phyloP scores from a whole-genome alignment of 2,329 filamentous ascomycete genomes.

The Curvularia sp. region DNA sequence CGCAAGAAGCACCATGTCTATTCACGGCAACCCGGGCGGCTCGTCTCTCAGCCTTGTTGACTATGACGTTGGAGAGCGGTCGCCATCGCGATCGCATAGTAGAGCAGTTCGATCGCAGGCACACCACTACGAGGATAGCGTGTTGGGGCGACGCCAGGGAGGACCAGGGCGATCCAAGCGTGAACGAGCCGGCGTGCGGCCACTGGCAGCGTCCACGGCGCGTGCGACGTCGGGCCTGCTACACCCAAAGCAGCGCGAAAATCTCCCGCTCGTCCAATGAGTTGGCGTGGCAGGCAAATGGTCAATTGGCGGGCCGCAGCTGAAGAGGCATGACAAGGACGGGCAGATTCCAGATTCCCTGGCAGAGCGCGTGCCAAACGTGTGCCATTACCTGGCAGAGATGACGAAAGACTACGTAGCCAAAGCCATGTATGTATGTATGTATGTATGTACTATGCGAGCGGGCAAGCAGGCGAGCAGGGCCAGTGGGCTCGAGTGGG shows the following conservation, averaged over 20 bases:
- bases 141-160: constrained; percentile 37
- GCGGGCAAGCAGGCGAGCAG: neutral
- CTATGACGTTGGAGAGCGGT: constrained; percentile 43
- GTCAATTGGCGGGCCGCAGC: constrained; percentile 31
- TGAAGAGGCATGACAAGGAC: constrained; percentile 23
- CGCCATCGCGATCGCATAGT: constrained; percentile 40
- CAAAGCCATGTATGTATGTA: neutral
- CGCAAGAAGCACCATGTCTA: constrained; percentile 11
- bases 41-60: constrained; percentile 32
- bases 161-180: constrained; percentile 40
- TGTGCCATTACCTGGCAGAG: constrained; percentile 27
- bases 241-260: constrained; percentile 39
- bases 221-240: constrained; percentile 41
- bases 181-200: constrained; percentile 41
- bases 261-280: constrained; percentile 43
- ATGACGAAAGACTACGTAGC: constrained; percentile 42
- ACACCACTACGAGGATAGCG: constrained; percentile 32
- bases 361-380: constrained; percentile 36
- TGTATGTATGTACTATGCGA: constrained; percentile 1
- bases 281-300: constrained; percentile 28
- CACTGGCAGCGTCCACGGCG: constrained; percentile 27
- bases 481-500: neutral
- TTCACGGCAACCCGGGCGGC: constrained; percentile 35
- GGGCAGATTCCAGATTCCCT: constrained; percentile 32
- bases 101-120: constrained; percentile 39